Conservation (phyloP, 2,329 filamentous ascomycete genomes). For the Sporothrix pallida region DNA sequence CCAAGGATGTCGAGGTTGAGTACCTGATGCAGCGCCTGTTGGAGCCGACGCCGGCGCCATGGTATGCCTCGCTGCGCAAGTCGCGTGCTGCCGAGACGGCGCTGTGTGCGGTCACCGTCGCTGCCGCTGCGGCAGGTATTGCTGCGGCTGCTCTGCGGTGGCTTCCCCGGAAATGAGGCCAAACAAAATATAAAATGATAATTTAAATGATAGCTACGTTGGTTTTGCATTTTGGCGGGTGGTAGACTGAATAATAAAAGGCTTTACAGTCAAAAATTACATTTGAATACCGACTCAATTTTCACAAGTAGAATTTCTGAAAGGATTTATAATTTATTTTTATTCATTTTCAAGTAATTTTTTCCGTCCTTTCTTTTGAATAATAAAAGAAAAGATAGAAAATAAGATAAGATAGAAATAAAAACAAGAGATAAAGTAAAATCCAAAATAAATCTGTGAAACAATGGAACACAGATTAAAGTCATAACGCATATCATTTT, state of each 20-base stretch:
- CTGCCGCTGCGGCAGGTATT: conserved; percentile 3
- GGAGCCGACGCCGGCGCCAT: conserved; percentile 30
- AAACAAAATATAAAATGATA: conserved; percentile 31
- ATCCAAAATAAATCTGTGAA: not conserved
- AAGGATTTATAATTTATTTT: too few relatives aligned
- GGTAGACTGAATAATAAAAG: not conserved
- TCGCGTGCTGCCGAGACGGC: conserved; percentile 19
- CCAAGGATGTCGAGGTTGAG: conserved; percentile 98
- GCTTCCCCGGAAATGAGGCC: conserved; percentile 32
- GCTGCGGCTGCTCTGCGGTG: conserved; percentile 32
- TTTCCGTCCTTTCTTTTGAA: not conserved
- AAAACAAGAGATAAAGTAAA: not conserved
- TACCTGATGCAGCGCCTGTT: conserved; percentile 90
- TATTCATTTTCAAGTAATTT: too few relatives aligned
- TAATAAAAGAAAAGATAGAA: not conserved
- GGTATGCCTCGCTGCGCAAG: conserved; percentile 30
- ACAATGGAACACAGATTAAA: not conserved
- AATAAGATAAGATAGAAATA: not conserved
- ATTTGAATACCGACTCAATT: too few relatives aligned
- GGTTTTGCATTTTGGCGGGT: not conserved
- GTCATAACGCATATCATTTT: conserved; percentile 26
- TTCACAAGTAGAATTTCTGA: too few relatives aligned
- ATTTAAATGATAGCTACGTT: not conserved
- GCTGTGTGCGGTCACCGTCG: conserved; percentile 24
- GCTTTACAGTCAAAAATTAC: too few relatives aligned